A percentile compares a stretch with the other conserved stretches of the same genome.
These are phyloP conservation scores for Acacia confusa DNA, from an alignment of 306 rosid species.

Conservation along the genomic window DNA sequence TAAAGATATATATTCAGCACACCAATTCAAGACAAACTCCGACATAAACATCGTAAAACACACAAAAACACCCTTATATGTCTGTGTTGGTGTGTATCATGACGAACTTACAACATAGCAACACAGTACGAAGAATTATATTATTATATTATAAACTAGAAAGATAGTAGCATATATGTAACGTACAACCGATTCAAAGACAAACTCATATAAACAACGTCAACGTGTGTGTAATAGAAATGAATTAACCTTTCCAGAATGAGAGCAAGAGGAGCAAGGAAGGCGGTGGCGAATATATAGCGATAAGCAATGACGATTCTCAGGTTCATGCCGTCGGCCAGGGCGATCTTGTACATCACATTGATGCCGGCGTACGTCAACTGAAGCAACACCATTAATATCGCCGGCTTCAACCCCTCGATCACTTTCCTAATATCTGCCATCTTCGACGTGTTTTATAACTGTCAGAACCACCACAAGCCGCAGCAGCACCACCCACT, in stretches of 20 bases:
- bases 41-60: neutral
- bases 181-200: neutral
- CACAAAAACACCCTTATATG: too few relatives aligned
- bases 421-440: neutral
- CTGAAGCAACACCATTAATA: slow-evolving; percentile 53
- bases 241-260: slow-evolving; percentile 53
- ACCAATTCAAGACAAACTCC: neutral
- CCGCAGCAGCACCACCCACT: neutral
- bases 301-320: slow-evolving; percentile 65
- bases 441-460: neutral
- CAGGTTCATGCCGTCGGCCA: slow-evolving; percentile 61
- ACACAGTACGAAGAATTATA: neutral
- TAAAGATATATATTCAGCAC: too few relatives aligned
- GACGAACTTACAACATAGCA: neutral
- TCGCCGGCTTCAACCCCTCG: slow-evolving; percentile 36
- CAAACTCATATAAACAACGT: too few relatives aligned
- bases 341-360: slow-evolving; percentile 56
- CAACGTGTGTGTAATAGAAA: neutral
- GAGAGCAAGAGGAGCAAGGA: slow-evolving; percentile 58
- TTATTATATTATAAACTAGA: too few relatives aligned
- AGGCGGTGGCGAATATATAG: slow-evolving; percentile 51
- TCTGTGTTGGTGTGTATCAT: neutral
- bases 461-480: neutral
- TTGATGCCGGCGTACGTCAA: slow-evolving; percentile 44
- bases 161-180: neutral